Evolutionary conservation across 106 monocot species (phyloP), one percentile per base, ranked within the genome.

Genomic region (Phalaenopsis aphrodite): DNA sequence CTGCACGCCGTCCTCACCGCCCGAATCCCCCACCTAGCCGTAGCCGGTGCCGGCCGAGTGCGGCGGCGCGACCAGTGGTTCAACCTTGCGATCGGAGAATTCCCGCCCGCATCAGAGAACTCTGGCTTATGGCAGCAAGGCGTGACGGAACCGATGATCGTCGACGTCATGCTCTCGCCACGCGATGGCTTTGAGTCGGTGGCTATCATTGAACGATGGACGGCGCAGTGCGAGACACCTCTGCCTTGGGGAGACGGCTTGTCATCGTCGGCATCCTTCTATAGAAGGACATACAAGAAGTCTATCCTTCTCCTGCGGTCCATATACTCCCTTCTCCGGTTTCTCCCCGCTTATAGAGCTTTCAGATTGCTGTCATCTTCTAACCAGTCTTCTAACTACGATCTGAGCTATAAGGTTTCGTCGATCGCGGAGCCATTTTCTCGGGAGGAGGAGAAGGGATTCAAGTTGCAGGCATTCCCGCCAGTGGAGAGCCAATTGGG

Each of bases 401-500:
- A 86, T 18, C 39, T 99, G 58, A 84, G 78, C 79, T 93, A 95
- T 78, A 78, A 84, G 67, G 81, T 95, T 45, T 91, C 93, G 9
- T 86, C 95, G n/a, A 90, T 95, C 36, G 91, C 88, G 4, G 89
- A 85, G 57, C 92, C 91, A 9, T 87, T 99, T 80, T 83, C 89
- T 2, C 64, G 90, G 19, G 83, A 81, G 36, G 91, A 94, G 74
- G 98, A 99, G 87, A 61, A 75, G 8, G 83, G 74, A 1, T 79
- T 94, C 65, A 56, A 67, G 52, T 30, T 21, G 43, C 77, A 91
- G 81, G 16, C 38, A n/a, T 93, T 99, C 81, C 19, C 86, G 41
- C 86, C 88, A 4, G 88, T 99, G 18, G 99, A 99, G 75, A 93
- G 95, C 36, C 90, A 86, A 69, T 91, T 81, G 76, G 99, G 99